phyloP scores from a whole-genome alignment of 345 rosid species.

The Euphorbia pulcherrima region DNA sequence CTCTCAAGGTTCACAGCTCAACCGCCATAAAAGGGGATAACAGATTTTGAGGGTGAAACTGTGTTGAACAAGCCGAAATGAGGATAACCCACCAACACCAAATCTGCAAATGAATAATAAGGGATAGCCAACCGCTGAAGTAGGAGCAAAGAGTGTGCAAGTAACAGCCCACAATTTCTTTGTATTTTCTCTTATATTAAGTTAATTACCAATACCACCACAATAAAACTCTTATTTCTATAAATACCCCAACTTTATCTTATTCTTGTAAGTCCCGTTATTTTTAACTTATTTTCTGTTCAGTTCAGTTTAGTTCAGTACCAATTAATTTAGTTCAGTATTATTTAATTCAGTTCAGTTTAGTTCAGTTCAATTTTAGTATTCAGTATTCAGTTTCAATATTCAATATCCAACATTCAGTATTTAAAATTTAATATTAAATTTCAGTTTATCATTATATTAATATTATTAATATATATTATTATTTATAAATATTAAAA shows the following conservation, averaged over 20 bases:
- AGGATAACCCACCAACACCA: slow-evolving; percentile 37
- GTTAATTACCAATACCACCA: background rate
- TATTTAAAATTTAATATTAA: too few relatives aligned
- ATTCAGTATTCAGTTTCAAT: too few relatives aligned
- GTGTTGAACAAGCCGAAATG: slow-evolving; percentile 16
- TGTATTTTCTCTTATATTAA: background rate
- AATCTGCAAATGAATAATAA: slow-evolving; percentile 22
- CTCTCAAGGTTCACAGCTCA: slow-evolving; percentile 7
- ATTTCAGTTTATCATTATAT: too few relatives aligned
- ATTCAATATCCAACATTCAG: too few relatives aligned
- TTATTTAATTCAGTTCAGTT: too few relatives aligned
- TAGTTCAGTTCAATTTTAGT: too few relatives aligned
- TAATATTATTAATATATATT: too few relatives aligned
- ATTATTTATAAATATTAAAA: too few relatives aligned
- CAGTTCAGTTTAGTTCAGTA: too few relatives aligned
- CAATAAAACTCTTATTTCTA: background rate
- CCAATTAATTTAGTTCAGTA: too few relatives aligned
- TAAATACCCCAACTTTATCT: background rate
- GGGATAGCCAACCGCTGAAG: slow-evolving; percentile 27
- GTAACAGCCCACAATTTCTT: slow-evolving; percentile 20
- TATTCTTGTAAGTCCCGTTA: too few relatives aligned
- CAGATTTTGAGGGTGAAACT: slow-evolving; percentile 6
- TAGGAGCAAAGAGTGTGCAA: slow-evolving; percentile 26
- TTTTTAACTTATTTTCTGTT: too few relatives aligned
- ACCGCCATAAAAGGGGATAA: background rate